These are phyloP conservation scores for Posidonia australis DNA, from an alignment of 106 monocot species.

Conservation along the genomic window DNA sequence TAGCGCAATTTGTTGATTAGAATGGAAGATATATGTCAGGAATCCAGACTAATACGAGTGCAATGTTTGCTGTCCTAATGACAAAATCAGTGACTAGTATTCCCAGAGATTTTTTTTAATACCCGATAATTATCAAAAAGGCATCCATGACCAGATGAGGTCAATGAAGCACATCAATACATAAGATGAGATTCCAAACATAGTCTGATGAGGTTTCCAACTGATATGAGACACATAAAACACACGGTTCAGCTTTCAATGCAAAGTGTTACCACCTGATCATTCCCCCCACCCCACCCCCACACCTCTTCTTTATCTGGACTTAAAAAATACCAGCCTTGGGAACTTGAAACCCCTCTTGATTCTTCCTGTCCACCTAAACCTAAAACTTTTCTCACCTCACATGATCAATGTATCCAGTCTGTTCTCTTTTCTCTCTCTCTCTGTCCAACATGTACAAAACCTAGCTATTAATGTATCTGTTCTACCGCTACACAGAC, in stretches of 20 bases:
- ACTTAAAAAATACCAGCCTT: neutral
- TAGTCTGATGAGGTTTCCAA: neutral
- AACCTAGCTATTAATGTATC: neutral
- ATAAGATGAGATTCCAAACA: neutral
- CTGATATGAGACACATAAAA: neutral
- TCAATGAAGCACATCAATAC: too few species aligned
- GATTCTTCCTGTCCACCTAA: constrained; percentile 1
- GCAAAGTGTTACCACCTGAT: constrained; percentile 1
- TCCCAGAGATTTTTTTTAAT: too few species aligned
- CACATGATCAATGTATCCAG: neutral
- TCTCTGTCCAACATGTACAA: neutral
- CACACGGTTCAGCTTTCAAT: too few species aligned
- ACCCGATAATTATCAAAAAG: neutral
- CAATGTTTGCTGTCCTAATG: neutral
- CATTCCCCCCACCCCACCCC: neutral
- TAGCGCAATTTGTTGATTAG: too few species aligned
- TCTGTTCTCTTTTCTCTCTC: neutral
- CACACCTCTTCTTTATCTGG: neutral
- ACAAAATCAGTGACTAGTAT: neutral
- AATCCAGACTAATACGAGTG: neutral
- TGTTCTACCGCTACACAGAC: neutral
- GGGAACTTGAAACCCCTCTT: neutral
- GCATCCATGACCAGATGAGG: neutral
- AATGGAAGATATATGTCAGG: too few species aligned
- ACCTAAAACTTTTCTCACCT: neutral